Conservation (phyloP, 2,329 filamentous ascomycete species). For the Epichloe festucae region DNA sequence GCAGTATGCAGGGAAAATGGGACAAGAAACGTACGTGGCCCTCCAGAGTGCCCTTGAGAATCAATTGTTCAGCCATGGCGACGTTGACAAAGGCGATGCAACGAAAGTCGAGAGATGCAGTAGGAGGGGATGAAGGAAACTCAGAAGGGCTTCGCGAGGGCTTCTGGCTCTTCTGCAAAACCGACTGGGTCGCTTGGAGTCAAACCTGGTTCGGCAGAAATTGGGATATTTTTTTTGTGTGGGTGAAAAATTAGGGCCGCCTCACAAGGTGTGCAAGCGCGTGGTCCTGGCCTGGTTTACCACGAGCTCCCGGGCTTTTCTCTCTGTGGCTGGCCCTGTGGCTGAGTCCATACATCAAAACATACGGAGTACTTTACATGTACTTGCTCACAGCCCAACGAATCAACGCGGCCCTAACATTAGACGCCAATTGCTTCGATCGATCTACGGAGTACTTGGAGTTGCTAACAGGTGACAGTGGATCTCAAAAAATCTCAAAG, state of each 20-base stretch:
- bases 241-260: conserved; percentile 39
- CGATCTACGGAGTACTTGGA: too few relatives aligned
- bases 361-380: too few relatives aligned
- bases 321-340: background rate
- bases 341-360: background rate
- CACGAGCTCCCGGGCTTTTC: background rate
- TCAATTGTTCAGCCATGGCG: conserved; percentile 82
- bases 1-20: conserved; percentile 8
- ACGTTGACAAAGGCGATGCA: conserved; percentile 30
- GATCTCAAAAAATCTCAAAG: too few relatives aligned
- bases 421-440: too few relatives aligned
- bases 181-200: conserved; percentile 9
- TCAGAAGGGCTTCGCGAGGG: conserved; percentile 14
- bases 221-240: conserved; percentile 35
- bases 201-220: conserved; percentile 17
- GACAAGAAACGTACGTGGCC: conserved; percentile 60
- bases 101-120: conserved; percentile 15
- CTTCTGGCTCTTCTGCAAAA: conserved; percentile 15
- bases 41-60: conserved; percentile 94
- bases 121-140: conserved; percentile 23
- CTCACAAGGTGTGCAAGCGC: background rate
- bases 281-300: conserved; percentile 2
- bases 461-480: too few relatives aligned
- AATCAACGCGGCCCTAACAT: too few relatives aligned
- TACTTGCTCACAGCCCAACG: too few relatives aligned